Evolutionary conservation across 257 asterid species (phyloP), one percentile per base, ranked within the genome.

Genomic region (Ajuga chamaepitys): DNA sequence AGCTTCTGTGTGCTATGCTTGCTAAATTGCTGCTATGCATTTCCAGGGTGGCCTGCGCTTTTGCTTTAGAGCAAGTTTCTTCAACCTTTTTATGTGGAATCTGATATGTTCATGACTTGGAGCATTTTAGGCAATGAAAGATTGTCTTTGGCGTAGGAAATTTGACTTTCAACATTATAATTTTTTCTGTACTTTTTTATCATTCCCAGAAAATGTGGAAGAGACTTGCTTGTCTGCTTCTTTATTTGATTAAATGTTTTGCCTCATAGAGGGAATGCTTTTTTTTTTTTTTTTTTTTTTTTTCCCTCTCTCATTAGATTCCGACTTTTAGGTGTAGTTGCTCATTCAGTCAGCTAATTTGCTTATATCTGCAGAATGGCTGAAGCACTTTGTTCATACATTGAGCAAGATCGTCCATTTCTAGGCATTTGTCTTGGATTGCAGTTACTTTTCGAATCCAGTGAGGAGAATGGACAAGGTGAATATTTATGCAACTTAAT

Each of bases 391-490:
- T 79, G 88, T 71, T 18, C 83, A 45, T 89, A 93, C 79, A 86
- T 93, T 62, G 90, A 87, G 77, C 93, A 87, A 78, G 99, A 93
- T 81, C 96, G 96, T 34, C 96, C 97, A 17, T 93, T 89, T 75
- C 82, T 93, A 50, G 99, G 99, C 73, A 93, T 93, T 66, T 93
- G 99, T 71, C 97, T 93, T 77, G 99, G 99, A 63, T 64, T 93
- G 80, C 99, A 93, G 79, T 87, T 93, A 70, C 96, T 93, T 66
- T 93, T 93, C 75, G 99, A 93, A 73, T 90, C 97, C 9, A 93
- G 99, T 30, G 91, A 83, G 67, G 99, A 93, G 81, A 90, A 93
- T 68, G 99, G 97, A 62, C 94, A 85, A 70, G 99, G 97, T 92
- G 70, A 72, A 24, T 9, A 4, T 30, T 67, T 41, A 54, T 46